These are phyloP conservation scores for Aspergillus cejpii DNA, from an alignment of 2,329 filamentous ascomycete genomes.

Conservation along the genomic window DNA sequence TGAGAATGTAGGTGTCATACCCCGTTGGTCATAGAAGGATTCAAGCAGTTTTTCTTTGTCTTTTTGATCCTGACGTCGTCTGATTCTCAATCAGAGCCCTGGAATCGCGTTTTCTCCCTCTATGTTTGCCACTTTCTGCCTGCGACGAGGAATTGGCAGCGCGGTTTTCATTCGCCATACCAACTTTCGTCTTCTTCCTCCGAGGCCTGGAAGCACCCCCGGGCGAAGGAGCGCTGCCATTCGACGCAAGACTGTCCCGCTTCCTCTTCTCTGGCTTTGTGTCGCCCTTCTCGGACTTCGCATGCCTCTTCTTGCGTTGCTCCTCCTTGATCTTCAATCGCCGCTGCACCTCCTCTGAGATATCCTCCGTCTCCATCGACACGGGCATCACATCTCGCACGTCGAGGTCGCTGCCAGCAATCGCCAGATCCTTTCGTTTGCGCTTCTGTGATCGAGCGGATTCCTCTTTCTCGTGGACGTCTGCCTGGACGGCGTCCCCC, in stretches of 20 bases:
- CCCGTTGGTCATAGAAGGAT: no score
- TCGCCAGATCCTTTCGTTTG: constrained; percentile 18
- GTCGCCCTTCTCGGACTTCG: constrained; percentile 27
- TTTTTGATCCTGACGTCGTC: background rate
- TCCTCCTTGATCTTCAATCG: constrained; percentile 41
- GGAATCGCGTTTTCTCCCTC: background rate
- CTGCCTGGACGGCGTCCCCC: constrained; percentile 9
- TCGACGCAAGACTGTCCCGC: constrained; percentile 33
- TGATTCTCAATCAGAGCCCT: background rate
- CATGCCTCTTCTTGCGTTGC: constrained; percentile 25
- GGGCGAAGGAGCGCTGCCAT: constrained; percentile 17
- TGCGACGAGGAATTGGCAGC: background rate
- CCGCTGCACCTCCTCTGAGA: constrained; percentile 42
- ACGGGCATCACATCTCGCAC: constrained; percentile 18
- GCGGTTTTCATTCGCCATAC: constrained; percentile 1
- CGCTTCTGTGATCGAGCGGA: constrained; percentile 15
- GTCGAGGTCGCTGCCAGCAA: constrained; percentile 21
- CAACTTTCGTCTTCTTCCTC: constrained; percentile 21
- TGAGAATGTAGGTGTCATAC: background rate
- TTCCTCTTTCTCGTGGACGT: background rate
- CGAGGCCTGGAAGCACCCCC: constrained; percentile 8
- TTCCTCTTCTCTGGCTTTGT: constrained; percentile 28
- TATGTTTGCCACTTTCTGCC: constrained; percentile 1
- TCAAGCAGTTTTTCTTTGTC: background rate
- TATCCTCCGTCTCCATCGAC: constrained; percentile 39